Conservation (phyloP, 2,329 filamentous ascomycete genomes). For the Cladosporium oxysporum region DNA sequence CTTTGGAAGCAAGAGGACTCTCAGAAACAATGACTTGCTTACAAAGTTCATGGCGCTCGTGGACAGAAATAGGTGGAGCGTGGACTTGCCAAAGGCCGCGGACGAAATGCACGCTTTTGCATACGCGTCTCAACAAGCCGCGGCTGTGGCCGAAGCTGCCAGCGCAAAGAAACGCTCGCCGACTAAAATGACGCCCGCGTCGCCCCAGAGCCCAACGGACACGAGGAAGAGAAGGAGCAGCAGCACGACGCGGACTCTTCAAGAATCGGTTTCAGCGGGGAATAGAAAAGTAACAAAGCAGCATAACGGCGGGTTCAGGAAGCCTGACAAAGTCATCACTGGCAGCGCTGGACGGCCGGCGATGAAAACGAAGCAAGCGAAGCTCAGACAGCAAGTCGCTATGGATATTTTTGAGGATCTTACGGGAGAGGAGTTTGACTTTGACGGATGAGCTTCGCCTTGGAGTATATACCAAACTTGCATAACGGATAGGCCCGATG, state of each 20-base stretch:
- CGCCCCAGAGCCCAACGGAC: slow-evolving; percentile 13
- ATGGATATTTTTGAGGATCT: slow-evolving; percentile 36
- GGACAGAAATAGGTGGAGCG: slow-evolving; percentile 75
- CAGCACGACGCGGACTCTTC: neutral
- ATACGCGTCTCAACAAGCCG: slow-evolving; percentile 30
- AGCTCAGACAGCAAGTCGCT: slow-evolving; percentile 29
- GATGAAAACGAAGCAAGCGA: slow-evolving; percentile 23
- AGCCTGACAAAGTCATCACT: slow-evolving; percentile 20
- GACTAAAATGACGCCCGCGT: neutral
- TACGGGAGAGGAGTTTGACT: slow-evolving; percentile 27
- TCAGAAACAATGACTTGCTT: slow-evolving; percentile 73
- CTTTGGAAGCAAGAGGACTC: slow-evolving; percentile 76
- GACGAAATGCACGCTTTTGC: slow-evolving; percentile 30
- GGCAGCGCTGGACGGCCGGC: neutral
- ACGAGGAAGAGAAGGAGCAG: slow-evolving; percentile 6
- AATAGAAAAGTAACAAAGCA: neutral
- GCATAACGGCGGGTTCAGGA: slow-evolving; percentile 1
- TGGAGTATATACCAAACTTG: neutral
- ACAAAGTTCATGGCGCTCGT: slow-evolving; percentile 75
- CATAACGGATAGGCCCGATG: neutral
- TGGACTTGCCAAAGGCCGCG: slow-evolving; percentile 57
- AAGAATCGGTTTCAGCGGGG: slow-evolving; percentile 5
- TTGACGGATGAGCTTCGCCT: slow-evolving; percentile 2
- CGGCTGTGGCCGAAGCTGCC: slow-evolving; percentile 3
- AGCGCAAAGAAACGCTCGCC: slow-evolving; percentile 1